Percentiles rank a stretch among this genome's conserved stretches.
These are phyloP conservation scores for Lomentospora prolificans DNA, from an alignment of 2,329 filamentous ascomycete species.

Conservation along the genomic window DNA sequence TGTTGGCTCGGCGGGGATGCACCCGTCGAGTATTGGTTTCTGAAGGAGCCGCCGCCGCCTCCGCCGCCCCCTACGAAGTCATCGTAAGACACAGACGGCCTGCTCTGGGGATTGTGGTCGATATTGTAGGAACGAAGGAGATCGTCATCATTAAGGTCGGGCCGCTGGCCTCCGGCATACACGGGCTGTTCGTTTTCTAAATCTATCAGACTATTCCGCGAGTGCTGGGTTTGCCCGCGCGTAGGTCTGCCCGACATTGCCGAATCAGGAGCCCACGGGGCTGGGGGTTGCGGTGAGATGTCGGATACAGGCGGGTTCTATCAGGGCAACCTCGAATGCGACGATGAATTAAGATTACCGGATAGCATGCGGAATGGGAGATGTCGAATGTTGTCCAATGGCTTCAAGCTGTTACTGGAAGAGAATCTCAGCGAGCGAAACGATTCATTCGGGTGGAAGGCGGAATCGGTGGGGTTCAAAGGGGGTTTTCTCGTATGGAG, in stretches of 20 bases:
- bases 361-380: neutral
- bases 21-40: slow-evolving; percentile 1
- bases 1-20: slow-evolving; percentile 8
- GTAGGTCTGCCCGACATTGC: slow-evolving; percentile 52
- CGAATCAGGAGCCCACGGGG: slow-evolving; percentile 21
- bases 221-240: slow-evolving; percentile 34
- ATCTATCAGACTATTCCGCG: slow-evolving; percentile 56
- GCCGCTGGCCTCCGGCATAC: slow-evolving; percentile 68
- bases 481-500: neutral
- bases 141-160: slow-evolving; percentile 73
- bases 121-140: slow-evolving; percentile 66
- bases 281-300: slow-evolving; percentile 12
- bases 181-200: slow-evolving; percentile 59
- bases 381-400: neutral
- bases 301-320: neutral
- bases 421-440: neutral
- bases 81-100: slow-evolving; percentile 88
- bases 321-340: neutral
- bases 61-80: slow-evolving; percentile 67
- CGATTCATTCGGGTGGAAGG: neutral
- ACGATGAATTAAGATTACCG: slow-evolving; percentile 6
- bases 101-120: slow-evolving; percentile 53
- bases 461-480: neutral
- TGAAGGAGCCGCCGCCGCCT: slow-evolving; percentile 10
- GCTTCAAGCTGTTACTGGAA: neutral